phyloP scores from a whole-genome alignment of 2,329 filamentous ascomycete genomes.

The Colletotrichum sp. region DNA sequence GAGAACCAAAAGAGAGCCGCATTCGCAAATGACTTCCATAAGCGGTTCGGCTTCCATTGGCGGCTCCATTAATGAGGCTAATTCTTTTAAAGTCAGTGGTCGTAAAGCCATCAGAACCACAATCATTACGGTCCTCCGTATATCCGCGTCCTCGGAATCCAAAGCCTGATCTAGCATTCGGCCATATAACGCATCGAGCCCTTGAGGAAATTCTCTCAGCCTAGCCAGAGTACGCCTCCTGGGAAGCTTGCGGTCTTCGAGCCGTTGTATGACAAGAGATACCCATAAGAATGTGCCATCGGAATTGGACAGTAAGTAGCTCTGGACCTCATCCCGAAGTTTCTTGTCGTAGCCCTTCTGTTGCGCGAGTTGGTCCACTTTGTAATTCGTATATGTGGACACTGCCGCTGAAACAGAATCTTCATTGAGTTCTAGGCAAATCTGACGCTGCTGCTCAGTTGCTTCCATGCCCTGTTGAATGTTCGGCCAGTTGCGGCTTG shows the following conservation, averaged over 20 bases:
- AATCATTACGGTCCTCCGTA: no score
- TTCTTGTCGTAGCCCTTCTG: background rate
- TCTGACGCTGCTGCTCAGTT: slow-evolving; percentile 22
- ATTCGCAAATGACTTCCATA: no score
- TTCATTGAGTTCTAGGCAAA: slow-evolving; percentile 42
- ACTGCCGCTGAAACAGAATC: slow-evolving; percentile 38
- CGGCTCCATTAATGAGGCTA: no score
- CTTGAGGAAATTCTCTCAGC: slow-evolving; percentile 31
- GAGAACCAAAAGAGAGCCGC: no score
- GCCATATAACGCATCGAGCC: slow-evolving; percentile 40
- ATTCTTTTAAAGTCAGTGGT: no score
- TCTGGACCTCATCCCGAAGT: slow-evolving; percentile 2
- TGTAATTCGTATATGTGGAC: slow-evolving; percentile 36
- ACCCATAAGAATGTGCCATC: slow-evolving; percentile 46
- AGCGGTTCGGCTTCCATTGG: no score
- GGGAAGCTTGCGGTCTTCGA: background rate
- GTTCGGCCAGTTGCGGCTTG: slow-evolving; percentile 44
- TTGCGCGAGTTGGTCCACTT: slow-evolving; percentile 29
- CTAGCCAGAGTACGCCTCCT: background rate
- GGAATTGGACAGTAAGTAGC: slow-evolving; percentile 33
- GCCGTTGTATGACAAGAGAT: slow-evolving; percentile 25
- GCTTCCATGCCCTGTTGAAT: slow-evolving; percentile 39
- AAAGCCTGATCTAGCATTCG: slow-evolving; percentile 41
- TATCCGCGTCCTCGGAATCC: slow-evolving; percentile 27
- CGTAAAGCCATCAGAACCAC: no score